A percentile compares a stretch with the other conserved stretches of the same genome.
Conservation (phyloP, 2,329 filamentous ascomycete species). For the Alternaria ventricosa region DNA sequence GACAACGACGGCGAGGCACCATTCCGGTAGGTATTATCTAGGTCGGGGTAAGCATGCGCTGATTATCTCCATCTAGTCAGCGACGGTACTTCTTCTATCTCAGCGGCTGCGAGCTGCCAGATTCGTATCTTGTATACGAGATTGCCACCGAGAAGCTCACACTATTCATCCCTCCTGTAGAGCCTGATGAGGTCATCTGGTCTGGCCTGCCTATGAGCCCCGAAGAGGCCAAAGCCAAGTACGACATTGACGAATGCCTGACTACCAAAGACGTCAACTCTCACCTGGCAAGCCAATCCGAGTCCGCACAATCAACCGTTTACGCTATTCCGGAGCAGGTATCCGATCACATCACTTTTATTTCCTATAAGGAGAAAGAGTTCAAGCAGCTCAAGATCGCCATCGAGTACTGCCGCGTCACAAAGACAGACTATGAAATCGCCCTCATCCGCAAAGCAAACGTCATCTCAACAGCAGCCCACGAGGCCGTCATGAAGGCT, state of each 20-base stretch:
- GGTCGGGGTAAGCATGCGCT: not conserved
- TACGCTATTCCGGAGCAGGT: constrained; percentile 83
- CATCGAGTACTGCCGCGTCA: constrained; percentile 79
- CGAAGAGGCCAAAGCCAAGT: constrained; percentile 76
- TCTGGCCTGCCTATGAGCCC: constrained; percentile 81
- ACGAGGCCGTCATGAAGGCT: constrained; percentile 70
- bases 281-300: constrained; percentile 65
- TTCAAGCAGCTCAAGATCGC: constrained; percentile 62
- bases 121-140: constrained; percentile 83
- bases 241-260: constrained; percentile 71
- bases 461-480: constrained; percentile 77
- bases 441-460: constrained; percentile 82
- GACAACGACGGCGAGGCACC: constrained; percentile 85
- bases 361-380: constrained; percentile 72
- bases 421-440: constrained; percentile 88
- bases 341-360: constrained; percentile 73
- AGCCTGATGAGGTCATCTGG: constrained; percentile 93
- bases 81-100: constrained; percentile 95
- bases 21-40: constrained; percentile 68
- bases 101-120: constrained; percentile 81
- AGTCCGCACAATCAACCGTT: constrained; percentile 59
- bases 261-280: constrained; percentile 77
- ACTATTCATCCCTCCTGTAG: constrained; percentile 88
- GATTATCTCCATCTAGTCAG: constrained; percentile 62
- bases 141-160: constrained; percentile 75